Evolutionary conservation across 139 green algal genomes (phyloP).

Genomic region (Chlamydomonas sp.): DNA sequence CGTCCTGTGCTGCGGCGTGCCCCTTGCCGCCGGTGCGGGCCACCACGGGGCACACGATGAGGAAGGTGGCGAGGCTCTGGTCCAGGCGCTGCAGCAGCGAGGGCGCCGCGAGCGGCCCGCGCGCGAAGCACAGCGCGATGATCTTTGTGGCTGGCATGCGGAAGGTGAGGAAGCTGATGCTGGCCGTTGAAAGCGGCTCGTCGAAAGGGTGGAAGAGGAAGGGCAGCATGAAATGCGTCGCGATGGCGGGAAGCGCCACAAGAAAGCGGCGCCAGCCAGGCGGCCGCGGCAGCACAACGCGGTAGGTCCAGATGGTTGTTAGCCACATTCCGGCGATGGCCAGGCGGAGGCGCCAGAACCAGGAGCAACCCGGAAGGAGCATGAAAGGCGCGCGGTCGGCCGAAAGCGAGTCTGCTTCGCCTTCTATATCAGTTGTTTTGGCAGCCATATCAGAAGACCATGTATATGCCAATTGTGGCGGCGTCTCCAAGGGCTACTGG

Average conservation of each 20-base stretch:
- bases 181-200: neutral
- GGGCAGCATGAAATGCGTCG: neutral
- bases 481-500: too few species aligned
- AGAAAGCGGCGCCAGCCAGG: neutral
- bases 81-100: neutral
- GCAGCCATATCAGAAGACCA: too few species aligned
- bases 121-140: conserved; percentile 8
- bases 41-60: conserved; percentile 24
- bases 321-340: neutral
- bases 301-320: neutral
- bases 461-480: too few species aligned
- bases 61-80: conserved; percentile 3
- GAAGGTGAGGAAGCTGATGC: conserved; percentile 5
- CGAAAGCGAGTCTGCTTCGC: too few species aligned
- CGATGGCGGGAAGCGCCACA: neutral
- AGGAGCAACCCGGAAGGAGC: neutral
- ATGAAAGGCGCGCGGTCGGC: neutral
- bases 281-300: neutral
- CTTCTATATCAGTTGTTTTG: too few species aligned
- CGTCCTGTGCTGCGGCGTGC: neutral
- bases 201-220: conserved; percentile 13
- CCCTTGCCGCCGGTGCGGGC: neutral
- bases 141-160: conserved; percentile 30
- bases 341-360: neutral
- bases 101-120: conserved; percentile 1